Base-by-base conservation (phyloP, 345 rosid species). In the Erodium maritimum region DNA sequence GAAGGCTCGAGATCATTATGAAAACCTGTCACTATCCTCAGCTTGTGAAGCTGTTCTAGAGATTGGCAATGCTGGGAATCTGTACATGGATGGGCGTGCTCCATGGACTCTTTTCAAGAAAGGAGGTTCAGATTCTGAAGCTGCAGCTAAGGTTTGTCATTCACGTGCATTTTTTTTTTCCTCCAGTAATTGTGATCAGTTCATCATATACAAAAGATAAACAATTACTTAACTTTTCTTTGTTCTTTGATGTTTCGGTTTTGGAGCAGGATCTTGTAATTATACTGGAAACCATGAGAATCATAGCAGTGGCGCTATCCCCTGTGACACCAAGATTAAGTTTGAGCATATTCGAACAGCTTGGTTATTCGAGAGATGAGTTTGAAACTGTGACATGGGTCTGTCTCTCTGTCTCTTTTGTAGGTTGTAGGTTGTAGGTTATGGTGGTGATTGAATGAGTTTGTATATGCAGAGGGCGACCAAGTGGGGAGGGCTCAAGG, bases 101-200 rank as follows among this genome's bases (percentile, higher is more conserved):
- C 98, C 98, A 2, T 88, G 98, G 98, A 76, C 88, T 23, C 82
- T 73, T 50, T 91, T 88, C 67, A 91, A 91, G 85, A 68, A 88
- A 77, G 98, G 96, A 33, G 93, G 81, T 67, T 75, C 60, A 62
- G 84, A 88, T 75, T 74, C 87, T 42, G 93, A 81, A 73, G 81
- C 80, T 67, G 98, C 98, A 24, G 87, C 95, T 54, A 88, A 88
- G 98, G 98, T 91, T 50, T 60, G 25, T 18, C 37, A 1, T 6
- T 29, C 37, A n/a, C n/a, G n/a, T n/a, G n/a, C n/a, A n/a, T n/a
- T n/a, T 29, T 5, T 29, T 29, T 29, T 11, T 4, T 29, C 37
- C 37, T 5, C 37, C 5, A 4, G 37, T 6, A 29, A 29, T 6
- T 6, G 37, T n/a, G n/a, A n/a, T n/a, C n/a, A n/a, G n/a, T n/a